phyloP scores from a whole-genome alignment of 2,329 filamentous ascomycete genomes.

The Colletotrichum limetticola region DNA sequence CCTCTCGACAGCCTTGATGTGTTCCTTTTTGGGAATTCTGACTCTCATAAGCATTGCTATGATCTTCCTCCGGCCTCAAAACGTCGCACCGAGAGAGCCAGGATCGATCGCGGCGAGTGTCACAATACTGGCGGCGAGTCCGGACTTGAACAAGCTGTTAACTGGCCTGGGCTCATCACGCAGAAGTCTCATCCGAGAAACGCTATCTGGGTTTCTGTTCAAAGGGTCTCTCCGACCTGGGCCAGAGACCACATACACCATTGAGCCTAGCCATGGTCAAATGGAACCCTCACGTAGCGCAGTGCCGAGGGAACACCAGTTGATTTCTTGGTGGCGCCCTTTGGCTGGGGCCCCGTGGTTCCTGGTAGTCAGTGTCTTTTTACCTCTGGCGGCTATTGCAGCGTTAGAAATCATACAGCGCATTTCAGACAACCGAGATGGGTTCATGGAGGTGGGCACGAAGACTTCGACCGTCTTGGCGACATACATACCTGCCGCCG shows the following conservation, averaged over 20 bases:
- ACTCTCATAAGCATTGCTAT: slow-evolving; percentile 4
- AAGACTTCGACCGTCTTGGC: slow-evolving; percentile 39
- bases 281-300: background rate
- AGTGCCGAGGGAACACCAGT: background rate
- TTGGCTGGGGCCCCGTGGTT: slow-evolving; percentile 38
- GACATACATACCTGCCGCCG: slow-evolving; percentile 42
- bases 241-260: background rate
- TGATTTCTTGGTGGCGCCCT: slow-evolving; percentile 38
- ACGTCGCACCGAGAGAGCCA: slow-evolving; percentile 20
- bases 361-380: slow-evolving; percentile 37
- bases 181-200: background rate
- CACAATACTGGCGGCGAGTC: slow-evolving; percentile 27
- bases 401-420: slow-evolving; percentile 39
- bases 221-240: background rate
- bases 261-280: background rate
- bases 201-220: background rate
- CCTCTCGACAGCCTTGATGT: slow-evolving; percentile 24
- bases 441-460: slow-evolving; percentile 37
- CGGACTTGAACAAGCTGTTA: slow-evolving; percentile 2
- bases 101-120: slow-evolving; percentile 27
- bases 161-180: background rate
- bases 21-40: slow-evolving; percentile 15
- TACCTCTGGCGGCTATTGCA: slow-evolving; percentile 39
- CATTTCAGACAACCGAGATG: slow-evolving; percentile 39
- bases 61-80: slow-evolving; percentile 23